phyloP scores from a whole-genome alignment of 2,329 filamentous ascomycete genomes.

The Metarhizium album region DNA sequence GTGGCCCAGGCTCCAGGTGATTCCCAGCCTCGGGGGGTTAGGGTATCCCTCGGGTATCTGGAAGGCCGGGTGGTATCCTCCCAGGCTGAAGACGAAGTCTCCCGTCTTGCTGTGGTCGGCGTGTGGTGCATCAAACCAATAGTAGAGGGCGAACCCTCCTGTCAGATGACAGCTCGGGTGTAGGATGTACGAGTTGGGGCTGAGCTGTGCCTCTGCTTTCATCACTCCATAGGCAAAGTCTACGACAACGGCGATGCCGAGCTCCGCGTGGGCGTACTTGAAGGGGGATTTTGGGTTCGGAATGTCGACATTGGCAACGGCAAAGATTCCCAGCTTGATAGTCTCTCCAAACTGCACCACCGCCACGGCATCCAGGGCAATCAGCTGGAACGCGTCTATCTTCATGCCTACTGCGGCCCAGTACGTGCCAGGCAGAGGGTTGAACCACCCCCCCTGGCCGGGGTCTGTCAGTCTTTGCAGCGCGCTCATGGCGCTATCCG shows the following conservation, averaged over 20 bases:
- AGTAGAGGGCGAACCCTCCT: conserved; percentile 30
- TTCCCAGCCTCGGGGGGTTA: conserved; percentile 24
- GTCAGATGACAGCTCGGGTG: conserved; percentile 27
- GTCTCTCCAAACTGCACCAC: conserved; percentile 20
- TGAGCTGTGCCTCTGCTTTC: conserved; percentile 27
- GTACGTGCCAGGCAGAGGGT: conserved; percentile 15
- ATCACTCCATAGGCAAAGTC: conserved; percentile 25
- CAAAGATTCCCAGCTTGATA: conserved; percentile 25
- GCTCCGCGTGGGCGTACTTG: conserved; percentile 25
- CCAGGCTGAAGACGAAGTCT: conserved; percentile 33
- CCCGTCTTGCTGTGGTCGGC: conserved; percentile 17
- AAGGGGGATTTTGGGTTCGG: conserved; percentile 11
- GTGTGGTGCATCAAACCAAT: conserved; percentile 23
- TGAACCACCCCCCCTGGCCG: conserved; percentile 19
- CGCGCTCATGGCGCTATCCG: conserved; percentile 1
- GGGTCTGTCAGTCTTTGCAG: conserved; percentile 3
- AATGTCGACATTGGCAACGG: conserved; percentile 18
- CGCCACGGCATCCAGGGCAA: conserved; percentile 24
- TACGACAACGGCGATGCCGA: conserved; percentile 23
- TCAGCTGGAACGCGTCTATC: conserved; percentile 27
- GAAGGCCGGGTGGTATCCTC: conserved; percentile 32
- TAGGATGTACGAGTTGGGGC: conserved; percentile 29
- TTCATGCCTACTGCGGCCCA: conserved; percentile 29
- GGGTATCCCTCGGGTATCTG: conserved; percentile 24
- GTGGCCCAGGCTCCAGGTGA: conserved; percentile 23